phyloP scores from a whole-genome alignment of 129 eudicot genomes.

The Pseudognaphalium luteoalbum region DNA sequence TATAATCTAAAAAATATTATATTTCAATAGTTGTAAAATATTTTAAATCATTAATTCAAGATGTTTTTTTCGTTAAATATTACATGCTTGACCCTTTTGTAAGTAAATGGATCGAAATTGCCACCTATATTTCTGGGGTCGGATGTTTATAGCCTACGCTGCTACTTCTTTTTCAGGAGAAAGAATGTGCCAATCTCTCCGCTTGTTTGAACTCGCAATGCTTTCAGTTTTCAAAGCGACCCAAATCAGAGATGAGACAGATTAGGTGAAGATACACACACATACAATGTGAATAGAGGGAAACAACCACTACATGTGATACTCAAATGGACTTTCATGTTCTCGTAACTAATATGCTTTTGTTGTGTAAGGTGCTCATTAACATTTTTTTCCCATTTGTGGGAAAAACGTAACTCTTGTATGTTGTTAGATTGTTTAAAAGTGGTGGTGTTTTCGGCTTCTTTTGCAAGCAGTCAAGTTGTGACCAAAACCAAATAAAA shows the following conservation, averaged over 20 bases:
- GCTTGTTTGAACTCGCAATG: conserved; percentile 9
- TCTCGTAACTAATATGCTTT: not conserved
- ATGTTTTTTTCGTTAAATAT: not conserved
- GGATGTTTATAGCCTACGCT: not conserved
- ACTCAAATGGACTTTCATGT: conserved; percentile 20
- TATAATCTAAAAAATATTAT: not conserved
- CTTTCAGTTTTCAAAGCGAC: not conserved
- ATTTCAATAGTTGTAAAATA: not conserved
- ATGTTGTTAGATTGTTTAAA: conserved; percentile 22
- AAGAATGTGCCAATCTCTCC: conserved; percentile 37
- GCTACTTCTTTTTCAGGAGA: conserved; percentile 45
- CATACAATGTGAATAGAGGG: conserved; percentile 35
- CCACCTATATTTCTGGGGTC: not conserved
- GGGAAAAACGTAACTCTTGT: conserved; percentile 15
- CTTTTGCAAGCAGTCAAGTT: not conserved
- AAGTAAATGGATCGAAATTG: not conserved
- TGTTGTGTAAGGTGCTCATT: conserved; percentile 19
- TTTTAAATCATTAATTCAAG: not conserved
- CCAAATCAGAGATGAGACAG: not conserved
- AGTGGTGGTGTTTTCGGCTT: conserved; percentile 18
- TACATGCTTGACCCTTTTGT: not conserved
- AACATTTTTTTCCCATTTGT: conserved; percentile 1
- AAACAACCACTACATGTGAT: conserved; percentile 24
- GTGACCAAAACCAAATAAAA: not conserved
- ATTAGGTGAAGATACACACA: conserved; percentile 21